Evolutionary conservation across 2,329 filamentous ascomycete species (phyloP), one percentile per base, ranked within the genome.

Genomic region (Penicillium hordei): DNA sequence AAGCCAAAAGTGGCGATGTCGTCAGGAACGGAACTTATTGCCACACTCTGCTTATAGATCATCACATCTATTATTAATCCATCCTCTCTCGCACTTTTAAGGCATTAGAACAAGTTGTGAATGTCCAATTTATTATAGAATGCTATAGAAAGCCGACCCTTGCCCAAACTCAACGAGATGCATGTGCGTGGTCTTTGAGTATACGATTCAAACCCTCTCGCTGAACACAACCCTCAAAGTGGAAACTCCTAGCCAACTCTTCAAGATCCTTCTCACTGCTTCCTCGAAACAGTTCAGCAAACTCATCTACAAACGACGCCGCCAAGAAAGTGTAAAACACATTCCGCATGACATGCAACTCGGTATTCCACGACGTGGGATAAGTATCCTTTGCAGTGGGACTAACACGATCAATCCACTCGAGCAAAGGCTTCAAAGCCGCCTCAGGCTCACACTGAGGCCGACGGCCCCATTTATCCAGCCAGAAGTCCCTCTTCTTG

Each of bases 401-500:
- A 64, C 68, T 73, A 42, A 78, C 74, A 53, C 73, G 72, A 38
- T 79, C 75, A 1, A 83, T 77, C 57, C 75, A 75, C 6, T 77
- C 70, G 50, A 79, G 74, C 3, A 83, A 62, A 1, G 79, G 78
- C 4, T 72, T 69, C 42, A 77, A 66, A 1, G 78, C 75, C 17
- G 77, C 73, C 49, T 82, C 78, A 0, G 82, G 76, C 59, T 80
- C 73, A 62, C 62, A 68, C 60, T 55, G 75, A 66, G 67, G 75
- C 38, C 73, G 70, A 43, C 75, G 70, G 0, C 82, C 83, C 83
- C 83, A 86, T 17, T 78, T 79, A 65, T 86, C 83, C 2, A 86
- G 72, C 25, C 81, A 80, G 2, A 84, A 72, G 0, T 67, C 64
- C 9, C 79, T 75, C 67, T 87, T 86, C 74, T 85, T 86, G 48